Evolutionary conservation across 2,329 filamentous ascomycete species (phyloP), one percentile per base, ranked within the genome.

Genomic region (Eurotiales sp.): DNA sequence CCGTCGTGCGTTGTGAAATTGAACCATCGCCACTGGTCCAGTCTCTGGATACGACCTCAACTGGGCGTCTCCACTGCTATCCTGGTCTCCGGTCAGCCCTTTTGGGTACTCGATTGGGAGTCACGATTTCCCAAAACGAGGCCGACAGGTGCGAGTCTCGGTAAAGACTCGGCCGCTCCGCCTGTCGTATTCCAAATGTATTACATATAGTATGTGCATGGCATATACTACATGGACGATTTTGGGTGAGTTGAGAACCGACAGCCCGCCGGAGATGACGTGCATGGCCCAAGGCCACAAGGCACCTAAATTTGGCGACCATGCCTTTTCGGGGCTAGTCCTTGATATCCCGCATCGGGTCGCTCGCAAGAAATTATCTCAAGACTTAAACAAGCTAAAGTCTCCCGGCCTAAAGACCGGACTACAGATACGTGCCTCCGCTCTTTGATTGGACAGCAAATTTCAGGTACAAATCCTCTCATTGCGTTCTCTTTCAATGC

Each of bases 81-180:
- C 32, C 21, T 43, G 39, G 19, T 46, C 43, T 27, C 51, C 51
- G 51, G 51, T 53, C 51, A 53, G 25, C 51, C 46, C 19, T 49
- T 53, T 52, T 37, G 46, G 51, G 51, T 39, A 49, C 25, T 36
- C 29, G 22, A 17, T 50, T 50, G 36, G 21, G 47, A 50, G 39
- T 36, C 47, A 50, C 12, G 40, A 50, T 49, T 42, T 27, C 37
- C 46, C 41, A 30, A 47, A 40, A 47, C 17, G 30, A 30, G 22
- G n/a, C n/a, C n/a, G n/a, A n/a, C n/a, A n/a, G n/a, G n/a, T n/a
- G n/a, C n/a, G n/a, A n/a, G n/a, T n/a, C n/a, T n/a, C n/a, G n/a
- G n/a, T n/a, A n/a, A n/a, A n/a, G n/a, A n/a, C n/a, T n/a, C n/a
- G n/a, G n/a, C n/a, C n/a, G n/a, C n/a, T n/a, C n/a, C n/a, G n/a